Evolutionary conservation across 2,329 filamentous ascomycete genomes (phyloP).

Genomic region (Xylaria sp.): DNA sequence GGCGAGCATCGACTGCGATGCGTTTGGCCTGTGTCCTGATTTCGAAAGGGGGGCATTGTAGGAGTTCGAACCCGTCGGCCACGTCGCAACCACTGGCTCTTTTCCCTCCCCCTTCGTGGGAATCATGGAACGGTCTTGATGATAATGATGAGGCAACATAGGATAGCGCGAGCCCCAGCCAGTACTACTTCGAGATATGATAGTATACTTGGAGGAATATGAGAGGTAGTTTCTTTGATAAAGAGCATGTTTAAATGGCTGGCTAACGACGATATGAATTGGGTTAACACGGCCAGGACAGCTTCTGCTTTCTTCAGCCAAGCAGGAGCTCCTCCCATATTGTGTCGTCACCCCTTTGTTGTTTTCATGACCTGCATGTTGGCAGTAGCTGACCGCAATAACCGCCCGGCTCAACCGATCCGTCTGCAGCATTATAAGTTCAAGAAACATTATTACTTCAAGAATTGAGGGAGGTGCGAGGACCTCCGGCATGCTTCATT

Average conservation of each 20-base stretch:
- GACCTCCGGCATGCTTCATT: constrained; percentile 4
- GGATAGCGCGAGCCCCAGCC: neutral
- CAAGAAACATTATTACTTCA: neutral
- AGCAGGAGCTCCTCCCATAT: constrained; percentile 24
- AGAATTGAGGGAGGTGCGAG: constrained; percentile 4
- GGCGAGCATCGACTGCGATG: constrained; percentile 39
- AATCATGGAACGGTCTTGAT: constrained; percentile 39
- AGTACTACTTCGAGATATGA: constrained; percentile 14
- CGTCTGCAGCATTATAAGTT: constrained; percentile 12
- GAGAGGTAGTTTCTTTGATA: constrained; percentile 13
- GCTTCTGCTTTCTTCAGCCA: neutral
- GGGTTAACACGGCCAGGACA: neutral
- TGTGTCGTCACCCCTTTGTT: constrained; percentile 2
- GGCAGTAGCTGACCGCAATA: constrained; percentile 20
- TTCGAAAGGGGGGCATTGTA: constrained; percentile 22
- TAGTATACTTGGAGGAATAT: constrained; percentile 28
- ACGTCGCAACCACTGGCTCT: constrained; percentile 37
- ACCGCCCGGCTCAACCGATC: constrained; percentile 8
- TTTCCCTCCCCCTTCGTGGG: constrained; percentile 45
- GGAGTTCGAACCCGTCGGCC: constrained; percentile 35
- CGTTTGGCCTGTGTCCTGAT: constrained; percentile 32
- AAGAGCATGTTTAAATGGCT: constrained; percentile 17
- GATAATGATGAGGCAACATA: constrained; percentile 17
- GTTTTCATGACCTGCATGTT: constrained; percentile 13
- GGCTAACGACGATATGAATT: neutral